Evolutionary conservation across 345 rosid genomes (phyloP).

Genomic region (Gossypium rotundifolium): DNA sequence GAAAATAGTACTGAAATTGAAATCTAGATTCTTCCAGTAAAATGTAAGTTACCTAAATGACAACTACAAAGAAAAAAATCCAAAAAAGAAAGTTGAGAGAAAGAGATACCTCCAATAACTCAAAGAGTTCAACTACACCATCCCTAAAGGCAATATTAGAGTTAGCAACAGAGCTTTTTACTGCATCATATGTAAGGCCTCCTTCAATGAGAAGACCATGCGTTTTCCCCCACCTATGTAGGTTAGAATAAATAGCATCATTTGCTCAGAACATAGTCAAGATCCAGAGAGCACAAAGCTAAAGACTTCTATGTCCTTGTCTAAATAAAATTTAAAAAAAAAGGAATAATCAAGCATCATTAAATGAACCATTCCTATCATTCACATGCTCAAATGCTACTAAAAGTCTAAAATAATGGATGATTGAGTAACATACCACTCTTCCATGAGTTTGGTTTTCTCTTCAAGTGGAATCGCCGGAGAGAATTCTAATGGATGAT

Average conservation of each 20-base stretch:
- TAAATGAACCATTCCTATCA: background rate
- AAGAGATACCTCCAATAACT: constrained; percentile 62
- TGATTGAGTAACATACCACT: constrained; percentile 44
- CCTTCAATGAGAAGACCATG: constrained; percentile 85
- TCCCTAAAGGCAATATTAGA: constrained; percentile 73
- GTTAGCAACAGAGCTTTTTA: constrained; percentile 55
- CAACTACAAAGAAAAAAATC: background rate
- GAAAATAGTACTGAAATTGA: background rate
- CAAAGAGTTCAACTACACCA: constrained; percentile 68
- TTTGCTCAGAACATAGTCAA: background rate
- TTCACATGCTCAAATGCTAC: background rate
- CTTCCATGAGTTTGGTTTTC: constrained; percentile 92
- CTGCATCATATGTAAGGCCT: constrained; percentile 74
- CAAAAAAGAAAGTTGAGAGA: background rate
- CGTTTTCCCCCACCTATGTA: constrained; percentile 75
- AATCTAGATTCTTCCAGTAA: background rate
- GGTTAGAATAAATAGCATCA: background rate
- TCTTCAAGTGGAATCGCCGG: constrained; percentile 59
- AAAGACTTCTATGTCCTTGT: background rate
- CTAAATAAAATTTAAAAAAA: background rate
- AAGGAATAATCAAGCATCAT: background rate
- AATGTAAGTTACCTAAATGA: background rate
- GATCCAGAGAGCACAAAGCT: background rate
- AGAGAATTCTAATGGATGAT: constrained; percentile 78
- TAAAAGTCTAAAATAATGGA: background rate